These are phyloP conservation scores for Infundibulicybe gibba DNA, from an alignment of 768 basidiomycete species.

Conservation along the genomic window DNA sequence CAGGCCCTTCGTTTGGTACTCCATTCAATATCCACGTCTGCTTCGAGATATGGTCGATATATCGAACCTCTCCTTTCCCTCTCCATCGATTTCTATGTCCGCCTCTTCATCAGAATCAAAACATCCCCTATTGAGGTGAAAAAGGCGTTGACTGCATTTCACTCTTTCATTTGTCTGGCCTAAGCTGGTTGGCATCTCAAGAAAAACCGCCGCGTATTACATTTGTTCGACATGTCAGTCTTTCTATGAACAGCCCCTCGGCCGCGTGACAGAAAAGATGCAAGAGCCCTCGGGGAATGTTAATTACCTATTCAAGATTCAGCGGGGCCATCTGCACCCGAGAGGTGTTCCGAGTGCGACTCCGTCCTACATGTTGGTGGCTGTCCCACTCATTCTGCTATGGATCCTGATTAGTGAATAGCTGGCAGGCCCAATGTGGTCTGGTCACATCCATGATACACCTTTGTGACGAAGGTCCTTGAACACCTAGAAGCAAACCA, in stretches of 20 bases:
- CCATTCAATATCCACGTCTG: constrained; percentile 79
- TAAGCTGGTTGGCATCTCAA: constrained; percentile 26
- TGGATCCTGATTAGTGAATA: constrained; percentile 20
- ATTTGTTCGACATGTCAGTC: constrained; percentile 84
- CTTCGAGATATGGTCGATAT: constrained; percentile 88
- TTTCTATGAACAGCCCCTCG: constrained; percentile 83
- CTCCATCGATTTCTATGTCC: constrained; percentile 97
- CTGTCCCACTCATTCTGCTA: background rate
- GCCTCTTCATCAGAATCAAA: constrained; percentile 80
- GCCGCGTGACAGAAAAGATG: constrained; percentile 61
- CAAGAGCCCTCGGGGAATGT: constrained; percentile 52
- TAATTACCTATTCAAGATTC: constrained; percentile 70
- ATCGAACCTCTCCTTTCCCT: constrained; percentile 87
- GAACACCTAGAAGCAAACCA: constrained; percentile 63
- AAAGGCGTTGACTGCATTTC: constrained; percentile 47
- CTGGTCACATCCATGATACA: constrained; percentile 77
- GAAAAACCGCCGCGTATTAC: constrained; percentile 84
- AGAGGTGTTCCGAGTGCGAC: constrained; percentile 81
- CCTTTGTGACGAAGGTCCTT: constrained; percentile 74
- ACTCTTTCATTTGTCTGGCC: background rate
- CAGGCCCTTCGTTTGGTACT: constrained; percentile 92
- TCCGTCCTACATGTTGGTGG: constrained; percentile 65
- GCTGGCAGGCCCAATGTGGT: constrained; percentile 98
- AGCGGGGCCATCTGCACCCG: constrained; percentile 62
- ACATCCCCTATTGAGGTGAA: constrained; percentile 83